phyloP scores from a whole-genome alignment of 2,329 filamentous ascomycete genomes.

The Ceratocystis cacaofunesta region DNA sequence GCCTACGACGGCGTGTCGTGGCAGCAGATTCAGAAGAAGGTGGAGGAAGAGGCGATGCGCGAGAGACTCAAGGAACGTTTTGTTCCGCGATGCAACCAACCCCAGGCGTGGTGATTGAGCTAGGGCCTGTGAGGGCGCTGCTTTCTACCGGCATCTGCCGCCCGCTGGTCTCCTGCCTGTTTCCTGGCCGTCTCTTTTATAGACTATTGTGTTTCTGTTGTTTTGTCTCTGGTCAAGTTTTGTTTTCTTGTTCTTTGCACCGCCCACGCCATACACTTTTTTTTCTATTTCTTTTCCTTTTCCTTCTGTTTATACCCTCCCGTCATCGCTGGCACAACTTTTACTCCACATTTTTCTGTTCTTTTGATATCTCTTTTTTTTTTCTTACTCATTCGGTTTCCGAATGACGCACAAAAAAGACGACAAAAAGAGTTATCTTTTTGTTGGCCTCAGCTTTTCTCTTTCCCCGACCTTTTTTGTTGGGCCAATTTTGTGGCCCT shows the following conservation, averaged over 20 bases:
- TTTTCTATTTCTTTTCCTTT: not conserved
- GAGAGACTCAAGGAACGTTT: slow-evolving; percentile 8
- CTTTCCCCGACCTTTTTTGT: not conserved
- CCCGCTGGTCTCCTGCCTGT: not conserved
- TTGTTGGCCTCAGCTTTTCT: not conserved
- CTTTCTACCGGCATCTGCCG: not conserved
- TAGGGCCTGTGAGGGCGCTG: too few species aligned
- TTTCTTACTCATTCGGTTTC: not conserved
- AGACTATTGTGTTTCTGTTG: not conserved
- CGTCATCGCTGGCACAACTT: not conserved
- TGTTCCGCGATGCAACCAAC: not conserved
- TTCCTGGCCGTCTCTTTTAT: not conserved
- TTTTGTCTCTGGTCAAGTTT: not conserved
- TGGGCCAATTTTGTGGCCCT: not conserved
- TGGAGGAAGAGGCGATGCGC: not conserved
- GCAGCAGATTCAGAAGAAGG: not conserved
- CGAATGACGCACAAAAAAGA: not conserved
- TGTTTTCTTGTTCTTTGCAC: not conserved
- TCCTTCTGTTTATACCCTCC: not conserved
- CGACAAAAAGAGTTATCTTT: not conserved
- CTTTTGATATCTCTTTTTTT: not conserved
- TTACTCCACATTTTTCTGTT: not conserved
- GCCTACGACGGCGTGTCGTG: not conserved
- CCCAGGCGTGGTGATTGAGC: not conserved
- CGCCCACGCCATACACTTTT: not conserved